Conservation (phyloP, 768 basidiomycete genomes). For the Leucocoprinus sp. region DNA sequence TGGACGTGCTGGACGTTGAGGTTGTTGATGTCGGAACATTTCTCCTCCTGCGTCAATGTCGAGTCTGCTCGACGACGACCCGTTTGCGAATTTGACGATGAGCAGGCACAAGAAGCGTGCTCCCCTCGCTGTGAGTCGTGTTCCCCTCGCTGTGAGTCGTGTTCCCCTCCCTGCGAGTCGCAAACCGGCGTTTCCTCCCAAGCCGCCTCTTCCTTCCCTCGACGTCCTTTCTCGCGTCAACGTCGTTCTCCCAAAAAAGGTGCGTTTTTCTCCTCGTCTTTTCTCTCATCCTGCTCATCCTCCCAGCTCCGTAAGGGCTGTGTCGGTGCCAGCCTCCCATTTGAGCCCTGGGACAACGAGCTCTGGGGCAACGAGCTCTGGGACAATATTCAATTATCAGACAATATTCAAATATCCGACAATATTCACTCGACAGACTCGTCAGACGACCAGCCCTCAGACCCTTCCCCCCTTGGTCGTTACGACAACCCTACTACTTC, state of each 20-base stretch:
- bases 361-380: no score
- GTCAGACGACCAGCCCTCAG: no score
- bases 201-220: conserved; percentile 46
- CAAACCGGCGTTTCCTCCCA: conserved; percentile 38
- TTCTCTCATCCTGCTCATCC: conserved; percentile 2
- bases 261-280: conserved; percentile 16
- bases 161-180: conserved; percentile 29
- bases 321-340: conserved; percentile 44
- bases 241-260: conserved; percentile 38
- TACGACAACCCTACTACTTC: no score
- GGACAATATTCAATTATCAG: neutral
- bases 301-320: conserved; percentile 40
- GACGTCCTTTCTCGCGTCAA: conserved; percentile 43
- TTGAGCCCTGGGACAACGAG: conserved; percentile 49
- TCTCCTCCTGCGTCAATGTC: conserved; percentile 32
- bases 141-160: no score
- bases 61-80: conserved; percentile 63
- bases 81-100: conserved; percentile 61
- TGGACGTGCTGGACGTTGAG: no score
- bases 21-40: no score
- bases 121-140: no score
- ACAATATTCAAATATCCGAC: no score
- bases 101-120: no score
- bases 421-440: no score
- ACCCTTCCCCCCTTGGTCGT: no score